Percentiles rank a stretch among this genome's conserved stretches.
Evolutionary conservation across 2,329 filamentous ascomycete species (phyloP).

Genomic region (Pleochaeta shiraiana): DNA sequence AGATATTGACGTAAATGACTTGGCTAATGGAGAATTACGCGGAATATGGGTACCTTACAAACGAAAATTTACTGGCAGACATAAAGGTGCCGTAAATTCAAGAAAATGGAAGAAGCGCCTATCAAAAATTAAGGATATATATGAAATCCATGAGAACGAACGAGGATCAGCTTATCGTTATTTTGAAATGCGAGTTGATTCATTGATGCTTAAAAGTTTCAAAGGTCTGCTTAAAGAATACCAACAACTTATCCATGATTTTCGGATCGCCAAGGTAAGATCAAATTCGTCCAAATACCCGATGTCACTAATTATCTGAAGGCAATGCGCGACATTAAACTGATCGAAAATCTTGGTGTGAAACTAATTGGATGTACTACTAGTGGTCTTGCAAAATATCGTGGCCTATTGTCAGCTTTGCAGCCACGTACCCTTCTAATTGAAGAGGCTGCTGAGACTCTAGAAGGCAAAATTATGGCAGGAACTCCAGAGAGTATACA

Average conservation of each 20-base stretch:
- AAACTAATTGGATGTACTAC: constrained; percentile 28
- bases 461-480: constrained; percentile 32
- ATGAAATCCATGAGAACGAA: constrained; percentile 11
- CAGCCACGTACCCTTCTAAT: constrained; percentile 40
- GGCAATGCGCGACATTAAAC: constrained; percentile 11
- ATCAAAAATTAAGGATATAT: constrained; percentile 9
- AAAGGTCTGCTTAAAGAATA: constrained; percentile 10
- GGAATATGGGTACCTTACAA: constrained; percentile 13
- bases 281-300: not conserved
- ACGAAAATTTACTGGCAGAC: constrained; percentile 13
- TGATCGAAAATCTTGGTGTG: constrained; percentile 39
- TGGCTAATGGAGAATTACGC: constrained; percentile 10
- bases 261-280: constrained; percentile 12
- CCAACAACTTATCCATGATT: constrained; percentile 7
- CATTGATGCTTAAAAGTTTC: constrained; percentile 9
- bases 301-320: constrained; percentile 7
- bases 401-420: constrained; percentile 35
- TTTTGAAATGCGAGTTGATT: constrained; percentile 13
- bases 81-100: constrained; percentile 5
- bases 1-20: constrained; percentile 7
- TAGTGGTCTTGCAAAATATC: constrained; percentile 48
- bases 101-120: constrained; percentile 10
- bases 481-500: constrained; percentile 38
- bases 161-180: constrained; percentile 17
- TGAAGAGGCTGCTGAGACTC: constrained; percentile 44